phyloP scores from a whole-genome alignment of 345 rosid species.

The Populus pruinosa region DNA sequence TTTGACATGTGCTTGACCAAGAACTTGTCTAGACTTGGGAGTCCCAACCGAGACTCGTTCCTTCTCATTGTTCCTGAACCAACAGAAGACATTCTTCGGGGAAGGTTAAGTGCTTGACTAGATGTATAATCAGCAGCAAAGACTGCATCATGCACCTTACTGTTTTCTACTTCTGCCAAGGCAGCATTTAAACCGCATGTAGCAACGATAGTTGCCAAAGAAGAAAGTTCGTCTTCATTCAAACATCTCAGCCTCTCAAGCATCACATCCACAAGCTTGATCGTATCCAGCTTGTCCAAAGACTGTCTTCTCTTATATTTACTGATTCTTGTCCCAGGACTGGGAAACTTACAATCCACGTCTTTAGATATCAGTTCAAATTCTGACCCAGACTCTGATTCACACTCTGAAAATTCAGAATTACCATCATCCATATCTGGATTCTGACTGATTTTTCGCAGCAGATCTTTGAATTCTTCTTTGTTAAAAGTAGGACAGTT shows the following conservation, averaged over 20 bases:
- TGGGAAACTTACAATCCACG: slow-evolving; percentile 26
- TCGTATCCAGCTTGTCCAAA: slow-evolving; percentile 42
- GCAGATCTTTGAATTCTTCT: slow-evolving; percentile 66
- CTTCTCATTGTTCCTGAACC: slow-evolving; percentile 27
- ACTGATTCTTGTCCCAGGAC: slow-evolving; percentile 34
- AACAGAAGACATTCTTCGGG: slow-evolving; percentile 45
- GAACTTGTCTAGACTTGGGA: slow-evolving; percentile 79
- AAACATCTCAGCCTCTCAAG: slow-evolving; percentile 74
- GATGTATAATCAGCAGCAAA: slow-evolving; percentile 24
- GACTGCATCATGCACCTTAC: slow-evolving; percentile 33
- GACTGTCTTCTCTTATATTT: slow-evolving; percentile 61
- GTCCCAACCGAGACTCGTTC: slow-evolving; percentile 39
- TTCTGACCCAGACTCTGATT: slow-evolving; percentile 60
- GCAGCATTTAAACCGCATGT: slow-evolving; percentile 91
- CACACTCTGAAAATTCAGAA: slow-evolving; percentile 52
- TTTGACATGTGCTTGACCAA: slow-evolving; percentile 73
- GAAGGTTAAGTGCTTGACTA: slow-evolving; percentile 26
- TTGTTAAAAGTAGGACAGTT: slow-evolving; percentile 49
- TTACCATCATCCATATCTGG: slow-evolving; percentile 45
- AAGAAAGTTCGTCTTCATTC: slow-evolving; percentile 87
- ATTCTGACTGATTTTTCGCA: slow-evolving; percentile 70
- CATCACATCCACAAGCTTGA: slow-evolving; percentile 68
- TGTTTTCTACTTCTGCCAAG: slow-evolving; percentile 60
- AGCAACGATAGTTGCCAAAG: slow-evolving; percentile 87
- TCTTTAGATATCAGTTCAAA: slow-evolving; percentile 27